Conservation (phyloP, 1,139 yeast species). For the Waltiozyma sp. region DNA sequence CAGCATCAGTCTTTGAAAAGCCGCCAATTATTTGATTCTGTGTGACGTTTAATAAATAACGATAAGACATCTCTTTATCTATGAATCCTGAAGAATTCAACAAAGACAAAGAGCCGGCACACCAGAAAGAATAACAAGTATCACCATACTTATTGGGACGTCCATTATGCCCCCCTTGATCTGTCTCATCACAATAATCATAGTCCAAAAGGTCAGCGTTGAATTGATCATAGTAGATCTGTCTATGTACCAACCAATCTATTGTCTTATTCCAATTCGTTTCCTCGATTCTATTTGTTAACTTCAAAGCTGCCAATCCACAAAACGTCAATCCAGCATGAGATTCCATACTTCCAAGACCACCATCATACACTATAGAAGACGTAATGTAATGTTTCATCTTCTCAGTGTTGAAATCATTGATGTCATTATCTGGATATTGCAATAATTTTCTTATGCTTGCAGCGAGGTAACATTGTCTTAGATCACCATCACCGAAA, state of each 20-base stretch:
- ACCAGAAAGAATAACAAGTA: slow-evolving; percentile 93
- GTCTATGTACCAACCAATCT: slow-evolving; percentile 57
- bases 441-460: slow-evolving; percentile 47
- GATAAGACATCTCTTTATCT: slow-evolving; percentile 27
- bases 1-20: slow-evolving; percentile 55
- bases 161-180: slow-evolving; percentile 80
- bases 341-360: slow-evolving; percentile 58
- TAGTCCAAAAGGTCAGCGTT: slow-evolving; percentile 13
- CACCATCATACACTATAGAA: slow-evolving; percentile 53
- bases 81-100: slow-evolving; percentile 26
- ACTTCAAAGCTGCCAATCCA: slow-evolving; percentile 54
- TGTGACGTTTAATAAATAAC: slow-evolving; percentile 45
- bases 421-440: slow-evolving; percentile 10
- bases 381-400: slow-evolving; percentile 32
- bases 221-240: slow-evolving; percentile 28
- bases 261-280: slow-evolving; percentile 30
- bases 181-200: slow-evolving; percentile 19
- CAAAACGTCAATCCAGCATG: slow-evolving; percentile 89
- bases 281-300: slow-evolving; percentile 27
- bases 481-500: slow-evolving; percentile 58
- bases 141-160: slow-evolving; percentile 77
- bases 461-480: slow-evolving; percentile 68
- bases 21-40: slow-evolving; percentile 71
- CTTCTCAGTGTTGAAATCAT: slow-evolving; percentile 33
- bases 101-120: slow-evolving; percentile 46